Base-by-base conservation (phyloP, 2,329 filamentous ascomycete genomes). In the Aspergillus fructus region DNA sequence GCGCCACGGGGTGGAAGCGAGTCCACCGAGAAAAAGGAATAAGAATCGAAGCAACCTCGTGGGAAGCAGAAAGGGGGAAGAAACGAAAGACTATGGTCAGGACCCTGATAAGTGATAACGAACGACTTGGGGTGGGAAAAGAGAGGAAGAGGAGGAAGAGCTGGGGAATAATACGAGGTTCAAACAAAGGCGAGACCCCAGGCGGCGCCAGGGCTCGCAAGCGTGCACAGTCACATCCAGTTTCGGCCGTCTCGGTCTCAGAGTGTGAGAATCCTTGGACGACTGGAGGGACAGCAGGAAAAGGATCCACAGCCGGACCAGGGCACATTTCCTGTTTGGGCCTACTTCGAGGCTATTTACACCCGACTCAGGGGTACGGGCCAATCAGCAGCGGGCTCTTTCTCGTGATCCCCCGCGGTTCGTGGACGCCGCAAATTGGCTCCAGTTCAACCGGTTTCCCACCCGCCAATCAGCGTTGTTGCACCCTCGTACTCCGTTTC, bases 81-180 rank as follows among this genome's bases (percentile, higher is more conserved):
- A 47, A 62, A 66, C 54, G 62, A 67, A 63, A 61, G 62, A 63
- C 64, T 60, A 43, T 57, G 60, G 58, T 64, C 57, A 64, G 65
- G 49, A 60, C 60, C 56, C 60, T 56, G 61, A 58, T 62, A 68
- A 67, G 58, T 56, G 59, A 58, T 62, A 68, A 67, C 59, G 65
- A 65, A 61, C 60, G 63, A 66, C 65, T 60, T 57, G 58, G 66
- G 69, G 50, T 46, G 49, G 61, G 64, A 62, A 55, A 24, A 49
- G 24, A 53, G 53, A 50, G 45, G 39, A 41, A 54, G 34, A 42
- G 34, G 55, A 49, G 40, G 37, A 27, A 50, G 46, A 27, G 21
- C 53, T 19, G 46, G 49, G 43, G 47, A 9, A 11, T 30, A 11
- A 46, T 49, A 53, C 42, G 43, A 51, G 40, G 19, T 47, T 42